Evolutionary conservation across 305 asterid genomes (phyloP).

Genomic region (Lippia alba): DNA sequence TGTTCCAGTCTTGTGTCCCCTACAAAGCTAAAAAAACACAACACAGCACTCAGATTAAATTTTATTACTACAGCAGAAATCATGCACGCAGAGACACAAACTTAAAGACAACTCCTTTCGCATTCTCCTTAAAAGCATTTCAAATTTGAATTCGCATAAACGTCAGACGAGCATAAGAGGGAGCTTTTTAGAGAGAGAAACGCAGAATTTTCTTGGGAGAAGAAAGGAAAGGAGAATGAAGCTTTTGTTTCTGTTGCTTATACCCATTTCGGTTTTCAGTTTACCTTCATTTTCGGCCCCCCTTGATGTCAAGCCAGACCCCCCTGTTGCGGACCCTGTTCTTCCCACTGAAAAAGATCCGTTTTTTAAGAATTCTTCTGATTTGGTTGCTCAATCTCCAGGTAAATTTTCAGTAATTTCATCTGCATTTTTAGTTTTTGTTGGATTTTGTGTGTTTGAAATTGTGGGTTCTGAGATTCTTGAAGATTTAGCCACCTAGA

Average conservation of each 20-base stretch:
- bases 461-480: conserved; percentile 21
- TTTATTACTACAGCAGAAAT: not conserved
- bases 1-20: conserved; percentile 43
- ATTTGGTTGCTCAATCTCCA: conserved; percentile 65
- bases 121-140: conserved; percentile 36
- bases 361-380: conserved; percentile 61
- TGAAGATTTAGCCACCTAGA: conserved; percentile 7
- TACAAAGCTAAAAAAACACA: conserved; percentile 33
- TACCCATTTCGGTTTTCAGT: conserved; percentile 54
- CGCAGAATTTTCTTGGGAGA: conserved; percentile 26
- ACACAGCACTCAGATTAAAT: conserved; percentile 4
- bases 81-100: conserved; percentile 7
- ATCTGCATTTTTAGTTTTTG: conserved; percentile 14
- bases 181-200: conserved; percentile 7
- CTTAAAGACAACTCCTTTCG: conserved; percentile 20
- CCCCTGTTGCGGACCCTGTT: conserved; percentile 77
- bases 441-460: conserved; percentile 23
- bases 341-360: conserved; percentile 83
- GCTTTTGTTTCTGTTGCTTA: conserved; percentile 48
- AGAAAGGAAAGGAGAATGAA: conserved; percentile 45
- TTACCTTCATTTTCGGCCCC: conserved; percentile 59
- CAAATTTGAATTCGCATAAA: conserved; percentile 40
- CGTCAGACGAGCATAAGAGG: conserved; percentile 18
- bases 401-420: conserved; percentile 48
- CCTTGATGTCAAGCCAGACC: conserved; percentile 61